Evolutionary conservation across 2,329 filamentous ascomycete species (phyloP).

Genomic region (Alternaria incomplexa): DNA sequence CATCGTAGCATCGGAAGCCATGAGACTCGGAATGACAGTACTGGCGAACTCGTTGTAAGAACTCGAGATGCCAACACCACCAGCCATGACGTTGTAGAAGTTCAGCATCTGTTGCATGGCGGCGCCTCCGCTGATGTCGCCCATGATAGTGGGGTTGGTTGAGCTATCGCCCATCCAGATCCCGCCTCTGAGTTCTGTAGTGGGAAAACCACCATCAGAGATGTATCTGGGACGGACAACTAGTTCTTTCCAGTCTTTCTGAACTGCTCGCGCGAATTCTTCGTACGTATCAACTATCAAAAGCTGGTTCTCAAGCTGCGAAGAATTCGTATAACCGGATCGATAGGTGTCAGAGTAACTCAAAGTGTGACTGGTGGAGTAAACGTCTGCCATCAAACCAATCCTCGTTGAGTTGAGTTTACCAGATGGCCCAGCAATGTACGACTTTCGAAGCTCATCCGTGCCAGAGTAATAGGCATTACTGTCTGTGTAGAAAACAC

Average conservation of each 20-base stretch:
- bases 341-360: background rate
- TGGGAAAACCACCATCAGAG: background rate
- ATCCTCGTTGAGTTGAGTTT: background rate
- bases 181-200: constrained; percentile 50
- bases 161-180: constrained; percentile 26
- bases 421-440: background rate
- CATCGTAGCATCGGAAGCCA: constrained; percentile 56
- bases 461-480: background rate
- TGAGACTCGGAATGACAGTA: constrained; percentile 6
- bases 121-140: constrained; percentile 51
- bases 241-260: constrained; percentile 69
- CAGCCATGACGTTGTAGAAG: constrained; percentile 22
- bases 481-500: background rate
- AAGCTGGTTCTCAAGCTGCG: constrained; percentile 34
- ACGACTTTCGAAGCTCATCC: background rate
- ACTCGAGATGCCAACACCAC: constrained; percentile 25
- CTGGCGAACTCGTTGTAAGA: constrained; percentile 15
- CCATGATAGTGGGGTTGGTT: constrained; percentile 20
- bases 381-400: constrained; percentile 20
- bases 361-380: constrained; percentile 40
- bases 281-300: constrained; percentile 66
- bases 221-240: background rate
- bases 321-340: constrained; percentile 25
- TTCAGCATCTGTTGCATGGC: constrained; percentile 18
- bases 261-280: constrained; percentile 62